Base-by-base conservation (phyloP, 441 rosid genomes). In the Euphorbia schlechtendalii region DNA sequence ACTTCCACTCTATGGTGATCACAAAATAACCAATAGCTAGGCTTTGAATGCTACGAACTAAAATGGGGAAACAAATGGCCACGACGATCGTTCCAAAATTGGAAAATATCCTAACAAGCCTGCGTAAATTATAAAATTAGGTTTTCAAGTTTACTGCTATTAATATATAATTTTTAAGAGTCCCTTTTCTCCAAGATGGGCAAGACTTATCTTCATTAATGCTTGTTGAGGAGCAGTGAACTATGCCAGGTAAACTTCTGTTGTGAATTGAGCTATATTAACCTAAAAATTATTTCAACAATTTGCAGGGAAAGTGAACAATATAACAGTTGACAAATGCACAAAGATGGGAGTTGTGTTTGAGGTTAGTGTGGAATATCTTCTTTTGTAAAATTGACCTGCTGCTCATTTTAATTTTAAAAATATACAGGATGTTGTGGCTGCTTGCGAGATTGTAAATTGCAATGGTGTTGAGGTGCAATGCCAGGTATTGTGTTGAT, bases 381-480 rank as follows among this genome's bases (percentile, higher is more conserved):
- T 59, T 43, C 46, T 65, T 38, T 27, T 38, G 49, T 65, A 51
- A 51, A 49, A 65, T 52, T 28, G 20, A 2, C 32, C 27, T 28
- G 55, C n/a, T 49, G 48, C 68, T 64, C 48, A 58, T 65, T 59
- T 66, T 27, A 24, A 66, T 38, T 68, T 53, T 64, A 63, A 63
- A 67, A 63, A 46, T 73, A 56, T 67, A 18, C 79, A 94, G 97
- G 97, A 90, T 85, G 96, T 94, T 52, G 97, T 94, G 66, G 96
- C 97, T 75, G 97, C 99, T 69, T 90, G 78, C 81, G 99, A 94
- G 86, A 78, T 89, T 74, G 99, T 90, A 56, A 94, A 94, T 65
- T 87, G 96, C 86, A 86, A 27, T 74, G 84, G 92, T 43, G 92
- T 90, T 46, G 96, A 94, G 84, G 93, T 89, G 75, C 99, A 94